These are phyloP conservation scores for Yamadazyma songkhlaensis DNA, from an alignment of 1,139 yeast species.

Conservation along the genomic window DNA sequence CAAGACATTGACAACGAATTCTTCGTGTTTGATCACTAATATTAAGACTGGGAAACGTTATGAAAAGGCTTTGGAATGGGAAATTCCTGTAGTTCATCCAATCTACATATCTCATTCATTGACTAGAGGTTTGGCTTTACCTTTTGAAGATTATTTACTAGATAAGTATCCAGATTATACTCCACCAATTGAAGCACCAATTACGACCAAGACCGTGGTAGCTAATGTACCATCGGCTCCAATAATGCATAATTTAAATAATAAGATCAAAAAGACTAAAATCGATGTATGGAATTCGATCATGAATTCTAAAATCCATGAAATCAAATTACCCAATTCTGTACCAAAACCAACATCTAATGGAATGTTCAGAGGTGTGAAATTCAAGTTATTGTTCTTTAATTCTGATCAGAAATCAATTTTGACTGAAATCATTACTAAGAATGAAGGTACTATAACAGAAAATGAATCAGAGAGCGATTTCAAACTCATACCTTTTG, in stretches of 20 bases:
- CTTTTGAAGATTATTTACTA: conserved; percentile 41
- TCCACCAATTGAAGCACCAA: background rate
- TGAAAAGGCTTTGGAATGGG: conserved; percentile 64
- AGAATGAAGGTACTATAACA: conserved; percentile 40
- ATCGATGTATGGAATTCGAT: conserved; percentile 49
- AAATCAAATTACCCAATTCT: background rate
- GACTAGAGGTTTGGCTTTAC: conserved; percentile 58
- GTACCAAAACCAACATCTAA: background rate
- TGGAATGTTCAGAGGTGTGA: conserved; percentile 8
- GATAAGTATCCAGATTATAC: conserved; percentile 16
- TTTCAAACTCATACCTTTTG: conserved; percentile 14
- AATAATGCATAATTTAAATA: background rate
- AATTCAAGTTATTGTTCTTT: conserved; percentile 10
- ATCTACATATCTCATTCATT: conserved; percentile 69
- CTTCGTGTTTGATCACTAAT: conserved; percentile 52
- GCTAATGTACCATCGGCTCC: background rate
- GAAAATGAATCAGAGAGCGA: conserved; percentile 1
- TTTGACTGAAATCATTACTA: conserved; percentile 29
- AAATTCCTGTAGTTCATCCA: conserved; percentile 69
- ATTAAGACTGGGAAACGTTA: conserved; percentile 59
- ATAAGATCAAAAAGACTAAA: conserved; percentile 20
- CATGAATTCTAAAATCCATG: conserved; percentile 25
- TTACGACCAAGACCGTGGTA: conserved; percentile 3
- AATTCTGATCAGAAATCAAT: conserved; percentile 9
- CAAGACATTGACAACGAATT: conserved; percentile 52